Conservation (phyloP, 345 rosid species). For the Pugionium dolabratum region DNA sequence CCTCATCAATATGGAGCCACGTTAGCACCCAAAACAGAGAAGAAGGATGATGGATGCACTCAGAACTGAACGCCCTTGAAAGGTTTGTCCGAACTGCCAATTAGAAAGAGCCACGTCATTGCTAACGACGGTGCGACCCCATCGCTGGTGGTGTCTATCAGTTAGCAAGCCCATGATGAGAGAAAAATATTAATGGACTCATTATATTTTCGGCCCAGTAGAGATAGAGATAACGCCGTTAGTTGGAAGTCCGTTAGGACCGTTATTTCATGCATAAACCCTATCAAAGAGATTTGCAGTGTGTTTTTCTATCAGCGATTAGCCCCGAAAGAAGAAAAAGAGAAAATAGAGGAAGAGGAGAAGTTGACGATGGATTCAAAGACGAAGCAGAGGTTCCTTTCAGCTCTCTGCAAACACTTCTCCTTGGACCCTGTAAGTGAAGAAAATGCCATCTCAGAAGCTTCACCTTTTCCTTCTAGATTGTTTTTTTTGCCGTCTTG, state of each 20-base stretch:
- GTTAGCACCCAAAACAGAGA: conserved; percentile 27
- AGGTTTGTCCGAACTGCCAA: conserved; percentile 96
- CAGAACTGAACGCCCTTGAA: conserved; percentile 63
- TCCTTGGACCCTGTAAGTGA: conserved; percentile 56
- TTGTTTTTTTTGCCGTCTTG: neutral
- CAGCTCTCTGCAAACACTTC: conserved; percentile 62
- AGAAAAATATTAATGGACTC: neutral
- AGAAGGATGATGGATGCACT: neutral
- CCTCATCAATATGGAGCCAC: conserved; percentile 67
- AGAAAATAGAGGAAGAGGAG: conserved; percentile 1
- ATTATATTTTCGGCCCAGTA: neutral
- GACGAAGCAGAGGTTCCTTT: conserved; percentile 50
- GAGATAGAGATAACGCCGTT: conserved; percentile 33
- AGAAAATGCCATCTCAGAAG: conserved; percentile 7
- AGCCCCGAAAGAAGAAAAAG: neutral
- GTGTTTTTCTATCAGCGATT: neutral
- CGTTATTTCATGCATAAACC: conserved; percentile 29
- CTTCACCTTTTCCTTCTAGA: neutral
- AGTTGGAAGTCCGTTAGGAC: conserved; percentile 24
- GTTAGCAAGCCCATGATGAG: conserved; percentile 5
- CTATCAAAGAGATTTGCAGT: conserved; percentile 27
- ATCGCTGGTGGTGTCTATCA: conserved; percentile 62
- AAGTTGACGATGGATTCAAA: conserved; percentile 26
- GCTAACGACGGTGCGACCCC: conserved; percentile 65
- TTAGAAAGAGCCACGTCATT: conserved; percentile 51